Conservation (phyloP, 192 early-diverging fungal genomes). For the Coemansia sp. region DNA sequence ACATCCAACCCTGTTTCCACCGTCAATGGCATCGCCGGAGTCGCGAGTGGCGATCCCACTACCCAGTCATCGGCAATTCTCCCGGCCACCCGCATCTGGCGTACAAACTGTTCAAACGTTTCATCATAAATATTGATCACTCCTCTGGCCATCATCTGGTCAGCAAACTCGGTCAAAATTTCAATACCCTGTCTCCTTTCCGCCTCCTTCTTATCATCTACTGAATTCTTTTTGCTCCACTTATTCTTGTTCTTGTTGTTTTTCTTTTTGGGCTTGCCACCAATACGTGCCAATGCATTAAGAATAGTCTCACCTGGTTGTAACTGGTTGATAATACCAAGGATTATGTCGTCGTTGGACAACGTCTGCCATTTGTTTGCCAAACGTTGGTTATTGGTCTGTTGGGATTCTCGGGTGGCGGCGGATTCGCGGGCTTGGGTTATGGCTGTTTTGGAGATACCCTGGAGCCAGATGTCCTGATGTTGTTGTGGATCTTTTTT, state of each 20-base stretch:
- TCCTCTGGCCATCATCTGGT: constrained; percentile 70
- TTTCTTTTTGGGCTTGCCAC: constrained; percentile 54
- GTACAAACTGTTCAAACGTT: constrained; percentile 68
- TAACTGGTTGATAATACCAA: constrained; percentile 60
- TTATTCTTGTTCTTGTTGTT: constrained; percentile 32
- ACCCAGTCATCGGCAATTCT: constrained; percentile 63
- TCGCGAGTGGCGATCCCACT: constrained; percentile 44
- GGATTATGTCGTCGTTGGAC: constrained; percentile 59
- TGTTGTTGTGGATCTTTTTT: constrained; percentile 68
- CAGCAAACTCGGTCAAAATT: constrained; percentile 64
- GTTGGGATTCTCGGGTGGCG: constrained; percentile 22
- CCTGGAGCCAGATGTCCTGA: constrained; percentile 71
- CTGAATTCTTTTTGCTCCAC: constrained; percentile 26
- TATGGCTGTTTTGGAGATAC: constrained; percentile 62
- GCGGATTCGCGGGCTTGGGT: constrained; percentile 59
- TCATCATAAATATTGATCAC: constrained; percentile 68
- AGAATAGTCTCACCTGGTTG: constrained; percentile 62
- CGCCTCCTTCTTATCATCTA: constrained; percentile 45
- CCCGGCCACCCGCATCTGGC: constrained; percentile 60
- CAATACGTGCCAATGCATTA: constrained; percentile 60
- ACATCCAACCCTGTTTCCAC: not conserved
- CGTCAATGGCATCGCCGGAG: not conserved
- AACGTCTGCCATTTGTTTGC: constrained; percentile 29
- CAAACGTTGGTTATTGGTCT: constrained; percentile 4
- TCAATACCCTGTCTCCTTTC: constrained; percentile 59